Base-by-base conservation (phyloP, 2,329 filamentous ascomycete genomes). In the Fonsecaea pugnacius region DNA sequence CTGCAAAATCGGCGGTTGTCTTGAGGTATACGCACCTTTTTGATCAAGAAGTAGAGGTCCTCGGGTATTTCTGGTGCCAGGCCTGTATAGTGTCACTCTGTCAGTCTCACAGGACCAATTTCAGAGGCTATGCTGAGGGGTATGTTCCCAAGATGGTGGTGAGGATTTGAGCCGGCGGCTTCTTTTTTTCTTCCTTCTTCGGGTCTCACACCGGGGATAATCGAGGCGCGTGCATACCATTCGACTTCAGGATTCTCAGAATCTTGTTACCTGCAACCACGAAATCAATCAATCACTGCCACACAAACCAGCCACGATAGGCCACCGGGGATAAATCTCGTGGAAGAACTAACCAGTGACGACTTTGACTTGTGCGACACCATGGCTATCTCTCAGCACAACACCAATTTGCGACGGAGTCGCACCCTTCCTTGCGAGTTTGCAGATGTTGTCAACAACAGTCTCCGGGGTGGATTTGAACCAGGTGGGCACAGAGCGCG, bases 21-120 rank as follows among this genome's bases (percentile, higher is more conserved):
- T 36, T 56, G n/a, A 32, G 60, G 10, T 54, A 57, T 57, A 72
- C 76, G 78, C 80, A 96, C 94, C 92, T 99, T 99, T 91, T 97
- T 97, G 91, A 98, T 98, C 82, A 98, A 87, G 91, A 96, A 96
- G 90, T 98, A 99, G 75, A 98, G 90, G 84, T 99, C 95, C 89
- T 99, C 95, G 79, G 96, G 95, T 76, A 99, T 89, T 82, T 98
- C 93, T 81, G 96, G 95, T 75, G 95, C 94, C 80, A 99, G 92
- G 86, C 95, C 95, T 99, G 85, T 85, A 30, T 32, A 51, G 52
- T 78, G 89, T 96, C 92, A 87, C 92, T 93, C 90, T 88, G 91
- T 95, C 91, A 95, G 91, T 88, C 87, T 78, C 73, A 67, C 75
- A n/a, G 76, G 85, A 94, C 91, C 91, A 90, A 71, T 36, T 87